Evolutionary conservation across 305 asterid species (phyloP), one percentile per base, ranked within the genome.

Genomic region (Salvia sclarea): DNA sequence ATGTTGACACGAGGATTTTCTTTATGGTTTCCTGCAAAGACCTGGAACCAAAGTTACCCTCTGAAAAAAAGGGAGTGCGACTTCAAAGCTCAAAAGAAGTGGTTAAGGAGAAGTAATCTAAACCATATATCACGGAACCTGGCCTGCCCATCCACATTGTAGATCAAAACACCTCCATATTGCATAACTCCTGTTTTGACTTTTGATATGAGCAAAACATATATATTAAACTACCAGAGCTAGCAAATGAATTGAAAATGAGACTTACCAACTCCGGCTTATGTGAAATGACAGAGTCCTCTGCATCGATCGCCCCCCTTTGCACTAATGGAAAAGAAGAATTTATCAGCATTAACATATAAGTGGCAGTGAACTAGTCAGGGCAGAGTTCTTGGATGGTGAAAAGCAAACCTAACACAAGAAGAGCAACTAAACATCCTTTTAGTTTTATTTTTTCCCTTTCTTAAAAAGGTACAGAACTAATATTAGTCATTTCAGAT

Each of bases 141-240:
- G 82, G 68, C 88, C 95, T 47, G 91, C 86, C 95, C 93, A 88
- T 75, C 88, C 87, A 74, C 97, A 90, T 61, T 81, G 78, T 43
- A 72, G 62, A 66, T 73, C 45, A 58, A 86, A 88, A 71, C 97
- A 90, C 79, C 97, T 86, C 97, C 95, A 90, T 17, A 88, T 61
- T 17, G 88, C 89, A 74, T 68, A 79, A 61, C 78, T 82, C 91
- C 97, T 86, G 79, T 73, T 68, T 70, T 24, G 55, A 76, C 28
- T 73, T 68, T 70, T 24, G 55, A 76, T 33, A 64, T 31, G 18
- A 61, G 61, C 10, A 22, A n/a, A 45, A 72, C 14, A 31, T 8
- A 68, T 48, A 43, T 21, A 57, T 28, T 35, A n/a, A 35, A 30
- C 66, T 44, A 70, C 20, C 2, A 18, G 45, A 48, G 6, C 69